Percentiles rank a stretch among this genome's conserved stretches.
phyloP scores from a whole-genome alignment of 495 filamentous ascomycete genomes.

The Podospora pseudocomata region DNA sequence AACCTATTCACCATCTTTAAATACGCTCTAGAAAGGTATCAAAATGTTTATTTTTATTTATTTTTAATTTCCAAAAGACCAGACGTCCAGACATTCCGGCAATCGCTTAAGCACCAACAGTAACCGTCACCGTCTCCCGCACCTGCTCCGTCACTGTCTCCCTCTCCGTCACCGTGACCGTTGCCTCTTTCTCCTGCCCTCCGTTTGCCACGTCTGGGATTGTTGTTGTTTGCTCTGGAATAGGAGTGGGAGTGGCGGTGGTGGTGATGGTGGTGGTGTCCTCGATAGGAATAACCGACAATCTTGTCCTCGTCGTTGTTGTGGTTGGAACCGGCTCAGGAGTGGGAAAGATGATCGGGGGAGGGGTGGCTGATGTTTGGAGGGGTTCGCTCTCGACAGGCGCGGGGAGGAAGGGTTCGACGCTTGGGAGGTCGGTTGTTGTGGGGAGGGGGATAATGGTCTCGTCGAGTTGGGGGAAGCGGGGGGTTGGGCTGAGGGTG shows the following conservation, averaged over 20 bases:
- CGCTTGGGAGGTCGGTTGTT: not conserved
- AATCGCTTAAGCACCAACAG: not conserved
- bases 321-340: not conserved
- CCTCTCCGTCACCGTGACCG: constrained; percentile 11
- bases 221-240: not conserved
- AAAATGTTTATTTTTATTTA: no score
- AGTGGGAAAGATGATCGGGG: not conserved
- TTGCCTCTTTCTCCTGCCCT: constrained; percentile 5
- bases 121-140: constrained; percentile 17
- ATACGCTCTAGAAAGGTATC: no score
- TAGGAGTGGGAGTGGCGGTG: not conserved
- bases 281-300: not conserved
- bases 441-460: not conserved
- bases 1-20: no score
- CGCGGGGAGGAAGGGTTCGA: not conserved
- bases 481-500: not conserved
- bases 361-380: not conserved
- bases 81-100: no score
- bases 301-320: not conserved
- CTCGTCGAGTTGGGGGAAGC: constrained; percentile 8
- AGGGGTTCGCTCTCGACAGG: not conserved
- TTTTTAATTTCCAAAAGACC: no score
- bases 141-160: constrained; percentile 19
- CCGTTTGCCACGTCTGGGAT: constrained; percentile 10
- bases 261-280: not conserved